phyloP scores from a whole-genome alignment of 2,329 filamentous ascomycete species.

The Acarospora socialis region DNA sequence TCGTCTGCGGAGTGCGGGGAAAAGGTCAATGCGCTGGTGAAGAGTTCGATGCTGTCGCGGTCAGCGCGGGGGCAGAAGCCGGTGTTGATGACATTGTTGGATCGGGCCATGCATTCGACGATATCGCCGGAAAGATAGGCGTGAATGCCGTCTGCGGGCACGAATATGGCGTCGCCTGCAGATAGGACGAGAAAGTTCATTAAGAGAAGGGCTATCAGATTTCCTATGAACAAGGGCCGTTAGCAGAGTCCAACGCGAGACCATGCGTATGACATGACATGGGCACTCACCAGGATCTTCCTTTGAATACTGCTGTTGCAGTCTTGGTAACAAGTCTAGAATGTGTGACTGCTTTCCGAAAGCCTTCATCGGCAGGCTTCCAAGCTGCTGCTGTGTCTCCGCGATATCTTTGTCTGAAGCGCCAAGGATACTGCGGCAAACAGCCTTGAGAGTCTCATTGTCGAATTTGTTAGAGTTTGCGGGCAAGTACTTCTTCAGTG shows the following conservation, averaged over 20 bases:
- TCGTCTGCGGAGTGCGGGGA: slow-evolving; percentile 44
- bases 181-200: slow-evolving; percentile 61
- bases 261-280: no score
- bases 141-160: slow-evolving; percentile 60
- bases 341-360: slow-evolving; percentile 40
- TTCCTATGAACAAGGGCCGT: no score
- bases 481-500: slow-evolving; percentile 41
- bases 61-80: slow-evolving; percentile 58
- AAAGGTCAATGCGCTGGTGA: slow-evolving; percentile 50
- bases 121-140: slow-evolving; percentile 61
- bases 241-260: no score
- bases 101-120: slow-evolving; percentile 65
- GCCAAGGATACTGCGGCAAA: slow-evolving; percentile 41
- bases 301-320: slow-evolving; percentile 49
- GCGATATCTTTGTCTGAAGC: slow-evolving; percentile 39
- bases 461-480: slow-evolving; percentile 33
- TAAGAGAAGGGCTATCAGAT: slow-evolving; percentile 50
- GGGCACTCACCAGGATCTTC: slow-evolving; percentile 55
- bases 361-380: slow-evolving; percentile 9
- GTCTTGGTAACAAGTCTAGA: slow-evolving; percentile 46
- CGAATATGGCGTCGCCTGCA: slow-evolving; percentile 53
- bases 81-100: slow-evolving; percentile 59
- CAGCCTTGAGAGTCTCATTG: slow-evolving; percentile 42
- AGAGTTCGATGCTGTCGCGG: slow-evolving; percentile 49
- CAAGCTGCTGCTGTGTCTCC: slow-evolving; percentile 36